Conservation (phyloP, 306 rosid genomes). For the Vigna unguiculata region DNA sequence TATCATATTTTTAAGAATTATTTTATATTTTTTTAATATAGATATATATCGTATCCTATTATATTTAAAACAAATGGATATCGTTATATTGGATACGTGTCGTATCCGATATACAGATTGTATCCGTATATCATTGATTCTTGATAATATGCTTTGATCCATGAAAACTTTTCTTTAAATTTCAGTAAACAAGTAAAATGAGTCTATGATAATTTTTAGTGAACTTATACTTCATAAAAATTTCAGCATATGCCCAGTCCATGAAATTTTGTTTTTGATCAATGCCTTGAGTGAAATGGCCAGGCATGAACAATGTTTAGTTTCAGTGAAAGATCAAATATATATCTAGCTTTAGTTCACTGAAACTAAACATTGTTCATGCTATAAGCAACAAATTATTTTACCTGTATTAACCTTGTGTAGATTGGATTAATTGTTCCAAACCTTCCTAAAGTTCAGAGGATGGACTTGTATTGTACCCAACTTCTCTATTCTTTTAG, state of each 20-base stretch:
- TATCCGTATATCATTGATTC: too few species aligned
- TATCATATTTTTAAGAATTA: too few species aligned
- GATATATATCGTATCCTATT: too few species aligned
- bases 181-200: slow-evolving; percentile 12
- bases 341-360: too few species aligned
- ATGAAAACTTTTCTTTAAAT: slow-evolving; percentile 14
- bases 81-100: too few species aligned
- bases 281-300: slow-evolving; percentile 15
- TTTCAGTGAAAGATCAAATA: slow-evolving; percentile 5
- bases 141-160: slow-evolving; percentile 19
- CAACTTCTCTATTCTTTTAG: slow-evolving; percentile 4
- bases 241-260: slow-evolving; percentile 8
- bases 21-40: too few species aligned
- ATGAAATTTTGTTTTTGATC: slow-evolving; percentile 19
- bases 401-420: neutral
- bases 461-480: slow-evolving; percentile 7
- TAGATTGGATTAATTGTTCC: slow-evolving; percentile 21
- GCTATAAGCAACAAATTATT: too few species aligned
- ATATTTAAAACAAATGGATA: too few species aligned
- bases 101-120: too few species aligned
- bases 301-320: neutral
- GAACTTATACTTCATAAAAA: neutral
- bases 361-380: too few species aligned
- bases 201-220: neutral
- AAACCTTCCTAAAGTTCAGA: slow-evolving; percentile 26